phyloP scores from a whole-genome alignment of 306 rosid genomes.

The Ormosia emarginata region DNA sequence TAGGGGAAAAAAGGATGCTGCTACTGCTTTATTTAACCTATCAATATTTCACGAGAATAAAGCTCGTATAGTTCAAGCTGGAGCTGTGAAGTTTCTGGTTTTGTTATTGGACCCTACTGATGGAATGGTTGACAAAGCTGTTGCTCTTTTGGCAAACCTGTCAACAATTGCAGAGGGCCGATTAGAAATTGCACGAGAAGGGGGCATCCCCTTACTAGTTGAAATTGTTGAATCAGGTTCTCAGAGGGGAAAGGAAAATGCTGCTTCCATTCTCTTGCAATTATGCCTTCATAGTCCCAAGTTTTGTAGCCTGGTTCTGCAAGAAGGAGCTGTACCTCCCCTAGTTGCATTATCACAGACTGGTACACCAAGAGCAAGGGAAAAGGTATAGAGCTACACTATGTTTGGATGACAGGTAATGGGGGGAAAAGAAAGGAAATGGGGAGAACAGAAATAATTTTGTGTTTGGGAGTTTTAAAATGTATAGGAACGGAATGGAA shows the following conservation, averaged over 20 bases:
- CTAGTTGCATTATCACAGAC: conserved; percentile 84
- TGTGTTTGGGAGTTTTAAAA: too few relatives aligned
- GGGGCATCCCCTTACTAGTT: conserved; percentile 79
- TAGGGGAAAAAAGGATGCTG: conserved; percentile 93
- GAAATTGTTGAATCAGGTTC: conserved; percentile 86
- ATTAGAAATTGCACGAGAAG: conserved; percentile 57
- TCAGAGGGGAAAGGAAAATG: conserved; percentile 89
- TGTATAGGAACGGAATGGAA: too few relatives aligned
- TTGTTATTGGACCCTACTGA: conserved; percentile 60
- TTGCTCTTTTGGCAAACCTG: conserved; percentile 83
- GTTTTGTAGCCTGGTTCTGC: conserved; percentile 80
- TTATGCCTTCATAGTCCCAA: conserved; percentile 76
- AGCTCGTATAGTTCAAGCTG: conserved; percentile 88
- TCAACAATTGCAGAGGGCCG: conserved; percentile 85
- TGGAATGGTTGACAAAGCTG: conserved; percentile 91
- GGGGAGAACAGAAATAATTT: too few relatives aligned
- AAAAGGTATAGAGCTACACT: conserved; percentile 77
- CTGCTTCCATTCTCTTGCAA: conserved; percentile 79
- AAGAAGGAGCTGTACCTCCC: conserved; percentile 99
- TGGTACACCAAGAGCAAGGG: conserved; percentile 89
- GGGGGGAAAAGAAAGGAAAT: too few relatives aligned
- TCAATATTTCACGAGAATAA: conserved; percentile 91
- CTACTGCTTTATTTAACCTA: conserved; percentile 86
- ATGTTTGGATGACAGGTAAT: too few relatives aligned
- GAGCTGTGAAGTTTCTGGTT: conserved; percentile 80